Evolutionary conservation across 1,139 yeast genomes (phyloP), one percentile per base, ranked within the genome.

Genomic region (Meyerozyma athensensis): DNA sequence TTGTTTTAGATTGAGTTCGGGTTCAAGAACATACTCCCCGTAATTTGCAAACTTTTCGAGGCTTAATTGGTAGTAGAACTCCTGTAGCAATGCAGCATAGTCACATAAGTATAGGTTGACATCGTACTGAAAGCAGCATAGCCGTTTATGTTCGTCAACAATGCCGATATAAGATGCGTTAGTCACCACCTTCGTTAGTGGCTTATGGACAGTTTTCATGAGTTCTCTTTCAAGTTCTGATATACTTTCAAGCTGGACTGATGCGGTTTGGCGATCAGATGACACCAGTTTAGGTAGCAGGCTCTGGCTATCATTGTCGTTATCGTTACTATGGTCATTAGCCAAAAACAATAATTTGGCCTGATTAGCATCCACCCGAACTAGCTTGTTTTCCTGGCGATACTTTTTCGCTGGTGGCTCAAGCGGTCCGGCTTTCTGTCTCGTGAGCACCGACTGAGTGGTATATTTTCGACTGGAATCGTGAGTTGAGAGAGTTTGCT

Each of bases 51-150:
- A 89, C 42, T 86, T 90, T 1, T 81, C 65, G 13, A 92, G 61
- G 0, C 84, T 87, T 7, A 84, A 61, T 50, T 94, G 97, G 54
- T 89, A 92, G 53, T 84, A 89, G 39, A 87, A 67, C 45, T 86
- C 90, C 43, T 64, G 61, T 22, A 82, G 65, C 1, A 87, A 56
- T 0, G 85, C 71, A 0, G 84, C 87, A 56, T 89, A 92, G 56
- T 92, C 97, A 30, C 94, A 79, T 16, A 92, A 59, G 53, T 74
- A 84, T 23, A 92, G 65, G 41, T 79, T 78, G 8, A 90, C 83
- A 45, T 84, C 96, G 52, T 80, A 76, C 53, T 94, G 99, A 37
- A 92, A 69, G 18, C 96, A 85, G 12, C 85, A 81, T 13, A 92
- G 61, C 28, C 97, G 65, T 45, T 78, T 73, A 4, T 59, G 54